Evolutionary conservation across 179 eudicot species (phyloP).

Genomic region (Silene coronaria): DNA sequence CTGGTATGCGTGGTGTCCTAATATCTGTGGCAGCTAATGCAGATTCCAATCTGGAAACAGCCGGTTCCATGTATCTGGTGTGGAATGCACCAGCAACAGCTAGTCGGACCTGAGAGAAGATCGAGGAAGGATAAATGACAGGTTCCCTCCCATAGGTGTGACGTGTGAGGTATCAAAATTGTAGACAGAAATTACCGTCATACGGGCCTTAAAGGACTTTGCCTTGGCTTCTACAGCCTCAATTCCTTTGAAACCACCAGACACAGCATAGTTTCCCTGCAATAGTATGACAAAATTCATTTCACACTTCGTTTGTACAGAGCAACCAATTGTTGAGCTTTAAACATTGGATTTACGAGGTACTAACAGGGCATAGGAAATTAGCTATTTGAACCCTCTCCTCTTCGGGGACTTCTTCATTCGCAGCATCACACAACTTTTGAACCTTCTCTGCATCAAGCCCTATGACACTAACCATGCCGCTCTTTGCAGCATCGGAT

Average conservation of each 20-base stretch:
- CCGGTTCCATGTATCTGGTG: slow-evolving; percentile 92
- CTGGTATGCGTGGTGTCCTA: slow-evolving; percentile 75
- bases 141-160: not conserved
- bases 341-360: not conserved
- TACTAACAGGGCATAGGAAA: slow-evolving; percentile 67
- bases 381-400: slow-evolving; percentile 80
- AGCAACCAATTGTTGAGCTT: not conserved
- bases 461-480: slow-evolving; percentile 83
- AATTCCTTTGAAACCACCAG: slow-evolving; percentile 91
- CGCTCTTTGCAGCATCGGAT: slow-evolving; percentile 84
- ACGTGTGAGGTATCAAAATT: not conserved
- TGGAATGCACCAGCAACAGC: slow-evolving; percentile 89
- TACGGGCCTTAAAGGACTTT: slow-evolving; percentile 92
- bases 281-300: slow-evolving; percentile 11
- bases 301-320: not conserved
- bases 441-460: slow-evolving; percentile 80
- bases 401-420: slow-evolving; percentile 73
- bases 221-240: slow-evolving; percentile 97
- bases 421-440: slow-evolving; percentile 76
- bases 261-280: slow-evolving; percentile 91
- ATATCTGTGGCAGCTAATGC: slow-evolving; percentile 73
- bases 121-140: slow-evolving; percentile 4
- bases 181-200: slow-evolving; percentile 53
- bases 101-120: slow-evolving; percentile 59
- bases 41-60: slow-evolving; percentile 79